phyloP scores from a whole-genome alignment of 2,329 filamentous ascomycete species.

The Alternaria solani region DNA sequence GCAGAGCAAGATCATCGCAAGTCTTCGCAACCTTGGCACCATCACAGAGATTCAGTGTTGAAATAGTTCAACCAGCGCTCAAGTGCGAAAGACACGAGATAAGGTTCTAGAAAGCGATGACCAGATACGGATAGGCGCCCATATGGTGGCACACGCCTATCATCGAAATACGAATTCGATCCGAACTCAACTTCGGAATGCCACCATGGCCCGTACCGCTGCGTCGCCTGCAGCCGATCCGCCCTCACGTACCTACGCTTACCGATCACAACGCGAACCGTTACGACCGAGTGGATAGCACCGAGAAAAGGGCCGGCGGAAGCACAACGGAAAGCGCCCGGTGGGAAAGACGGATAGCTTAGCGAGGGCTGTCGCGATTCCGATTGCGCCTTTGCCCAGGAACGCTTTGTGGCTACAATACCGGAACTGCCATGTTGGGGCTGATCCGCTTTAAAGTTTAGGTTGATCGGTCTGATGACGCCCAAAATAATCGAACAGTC shows the following conservation, averaged over 20 bases:
- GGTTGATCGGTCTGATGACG: not conserved
- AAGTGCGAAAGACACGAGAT: not conserved
- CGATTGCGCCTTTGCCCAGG: not conserved
- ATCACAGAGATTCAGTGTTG: not conserved
- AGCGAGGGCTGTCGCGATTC: not conserved
- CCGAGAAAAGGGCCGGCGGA: not conserved
- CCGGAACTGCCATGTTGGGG: not conserved
- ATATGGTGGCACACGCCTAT: not conserved
- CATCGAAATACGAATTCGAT: not conserved
- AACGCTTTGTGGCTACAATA: not conserved
- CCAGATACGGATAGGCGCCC: not conserved
- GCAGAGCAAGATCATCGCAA: not conserved
- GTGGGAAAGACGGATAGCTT: not conserved
- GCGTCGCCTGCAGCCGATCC: not conserved
- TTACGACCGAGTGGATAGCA: not conserved
- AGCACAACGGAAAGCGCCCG: not conserved
- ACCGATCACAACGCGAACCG: not conserved
- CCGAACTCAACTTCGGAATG: not conserved
- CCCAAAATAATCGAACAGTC: not conserved
- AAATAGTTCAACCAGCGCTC: not conserved
- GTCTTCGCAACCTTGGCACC: not conserved
- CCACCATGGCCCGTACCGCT: conserved; percentile 1
- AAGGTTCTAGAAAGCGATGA: not conserved
- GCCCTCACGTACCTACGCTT: not conserved
- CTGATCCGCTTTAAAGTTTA: not conserved